phyloP scores from a whole-genome alignment of 495 filamentous ascomycete species.

The Lentithecium fluviatile region DNA sequence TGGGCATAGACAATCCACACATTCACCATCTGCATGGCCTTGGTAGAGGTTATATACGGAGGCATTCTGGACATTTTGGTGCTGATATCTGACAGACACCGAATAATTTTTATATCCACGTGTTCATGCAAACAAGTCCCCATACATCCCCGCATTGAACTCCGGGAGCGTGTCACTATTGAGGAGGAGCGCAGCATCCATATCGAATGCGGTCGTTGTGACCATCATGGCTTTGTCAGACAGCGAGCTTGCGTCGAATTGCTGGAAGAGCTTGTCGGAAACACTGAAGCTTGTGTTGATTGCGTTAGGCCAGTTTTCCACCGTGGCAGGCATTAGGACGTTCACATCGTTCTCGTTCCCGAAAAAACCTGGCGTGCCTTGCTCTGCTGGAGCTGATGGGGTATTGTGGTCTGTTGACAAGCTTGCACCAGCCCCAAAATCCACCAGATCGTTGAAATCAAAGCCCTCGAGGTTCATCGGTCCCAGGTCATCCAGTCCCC shows the following conservation, averaged over 20 bases:
- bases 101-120: not conserved
- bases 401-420: not conserved
- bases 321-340: not conserved
- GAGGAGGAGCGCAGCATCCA: conserved; percentile 2
- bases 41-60: not conserved
- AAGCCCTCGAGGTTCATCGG: not conserved
- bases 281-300: not conserved
- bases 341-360: conserved; percentile 9
- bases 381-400: not conserved
- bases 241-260: not conserved
- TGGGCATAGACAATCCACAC: conserved; percentile 59
- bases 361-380: not conserved
- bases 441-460: conserved; percentile 16
- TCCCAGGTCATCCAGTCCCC: not conserved
- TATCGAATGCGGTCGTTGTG: not conserved
- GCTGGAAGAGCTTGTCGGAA: not conserved
- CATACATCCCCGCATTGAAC: not conserved
- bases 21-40: conserved; percentile 2
- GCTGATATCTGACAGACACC: too few species aligned
- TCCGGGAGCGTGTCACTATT: not conserved
- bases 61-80: too few species aligned
- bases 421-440: conserved; percentile 6
- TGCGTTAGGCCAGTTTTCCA: not conserved
- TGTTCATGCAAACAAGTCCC: not conserved
- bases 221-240: not conserved